Percentiles rank a stretch among this genome's conserved stretches.
Evolutionary conservation across 371 early-diverging fungal species (phyloP).

Genomic region (Mucor saturninus): DNA sequence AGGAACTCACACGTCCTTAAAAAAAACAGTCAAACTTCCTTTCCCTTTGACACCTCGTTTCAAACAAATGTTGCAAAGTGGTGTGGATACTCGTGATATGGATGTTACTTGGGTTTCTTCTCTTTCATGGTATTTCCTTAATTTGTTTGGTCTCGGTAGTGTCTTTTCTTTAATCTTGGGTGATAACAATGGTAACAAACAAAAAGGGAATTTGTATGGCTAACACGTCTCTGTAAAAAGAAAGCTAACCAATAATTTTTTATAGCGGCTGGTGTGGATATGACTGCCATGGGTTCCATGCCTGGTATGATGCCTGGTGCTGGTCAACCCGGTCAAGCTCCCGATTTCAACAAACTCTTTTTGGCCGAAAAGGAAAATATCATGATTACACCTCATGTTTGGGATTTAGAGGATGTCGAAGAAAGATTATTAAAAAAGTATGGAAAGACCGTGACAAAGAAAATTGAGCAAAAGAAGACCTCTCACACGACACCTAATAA

Average conservation of each 20-base stretch:
- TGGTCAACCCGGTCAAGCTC: constrained; percentile 75
- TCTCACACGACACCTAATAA: background rate
- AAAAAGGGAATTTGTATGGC: background rate
- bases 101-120: constrained; percentile 97
- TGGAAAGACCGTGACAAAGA: constrained; percentile 49
- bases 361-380: constrained; percentile 89
- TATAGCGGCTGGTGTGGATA: constrained; percentile 87
- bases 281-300: constrained; percentile 88
- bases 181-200: constrained; percentile 78
- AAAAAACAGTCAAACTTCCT: constrained; percentile 84
- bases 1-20: too few species aligned
- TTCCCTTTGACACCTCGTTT: constrained; percentile 96
- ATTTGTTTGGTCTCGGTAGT: constrained; percentile 93
- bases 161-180: constrained; percentile 93
- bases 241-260: background rate
- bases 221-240: background rate
- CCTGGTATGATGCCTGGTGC: constrained; percentile 58
- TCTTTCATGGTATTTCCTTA: constrained; percentile 97
- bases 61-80: constrained; percentile 96
- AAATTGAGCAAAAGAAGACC: constrained; percentile 6
- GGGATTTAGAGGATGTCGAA: constrained; percentile 87
- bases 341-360: constrained; percentile 86
- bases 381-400: constrained; percentile 80
- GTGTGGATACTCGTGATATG: constrained; percentile 95
- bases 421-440: constrained; percentile 81